Base-by-base conservation (phyloP, 164 flowering plant genomes). In the Houttuynia cordata region DNA sequence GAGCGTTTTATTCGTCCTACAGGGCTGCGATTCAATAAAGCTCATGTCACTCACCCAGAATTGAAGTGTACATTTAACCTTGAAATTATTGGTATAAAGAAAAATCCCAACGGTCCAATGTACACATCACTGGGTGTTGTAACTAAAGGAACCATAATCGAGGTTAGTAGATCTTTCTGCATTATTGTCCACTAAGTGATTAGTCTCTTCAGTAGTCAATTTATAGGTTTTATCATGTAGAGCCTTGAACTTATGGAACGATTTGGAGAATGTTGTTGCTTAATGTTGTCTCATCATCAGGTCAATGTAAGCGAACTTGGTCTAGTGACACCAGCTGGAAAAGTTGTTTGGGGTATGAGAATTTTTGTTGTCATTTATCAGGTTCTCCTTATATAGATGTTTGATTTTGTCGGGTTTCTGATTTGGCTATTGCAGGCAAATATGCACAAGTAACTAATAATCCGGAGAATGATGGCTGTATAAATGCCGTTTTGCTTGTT, bases 31-130 rank as follows among this genome's bases (percentile, higher is more conserved):
- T 93, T 93, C 61, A 82, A 76, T 24, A 93, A 91, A 76, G 99
- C 99, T 51, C 97, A 93, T 73, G 93, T 93, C 22, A 93, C 97
- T 0, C 99, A 91, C 70, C 99, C 99, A 64, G 97, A 93, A 64
- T 81, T 93, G 21, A 93, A 93, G 59, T 90, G 97, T 63, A 91
- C 99, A 19, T 91, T 93, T 77, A 84, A 87, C 73, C 87, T 91
- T 61, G 97, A 93, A 66, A 93, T 93, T 49, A 93, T 88, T 57
- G 97, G 96, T 9, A 84, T 93, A 20, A 93, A 93, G 93, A 93
- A 93, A 62, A 93, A 93, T 61, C 96, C 97, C 0, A 93, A 93
- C 59, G 99, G 99, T 57, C 81, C 77, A 7, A 91, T 88, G 96
- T 93, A 93, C 70, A 86, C 97, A 13, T 88, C 96, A 58, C 87